Evolutionary conservation across 495 filamentous ascomycete species (phyloP).

Genomic region (Thozetella sp.): DNA sequence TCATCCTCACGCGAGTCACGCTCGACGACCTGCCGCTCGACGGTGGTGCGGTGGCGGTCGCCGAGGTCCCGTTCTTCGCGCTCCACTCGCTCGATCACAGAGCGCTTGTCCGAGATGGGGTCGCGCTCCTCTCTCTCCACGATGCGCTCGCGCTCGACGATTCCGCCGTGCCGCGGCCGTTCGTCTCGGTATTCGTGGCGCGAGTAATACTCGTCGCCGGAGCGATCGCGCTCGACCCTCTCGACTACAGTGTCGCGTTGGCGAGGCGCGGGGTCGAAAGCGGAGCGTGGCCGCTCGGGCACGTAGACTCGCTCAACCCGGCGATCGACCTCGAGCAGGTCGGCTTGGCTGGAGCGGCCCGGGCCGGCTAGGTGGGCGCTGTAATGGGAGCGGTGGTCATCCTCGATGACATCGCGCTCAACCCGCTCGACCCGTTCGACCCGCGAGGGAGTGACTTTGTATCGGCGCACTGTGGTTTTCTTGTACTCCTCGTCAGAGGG

Average conservation of each 20-base stretch:
- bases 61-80: constrained; percentile 35
- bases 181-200: constrained; percentile 25
- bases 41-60: constrained; percentile 22
- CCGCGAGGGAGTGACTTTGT: constrained; percentile 49
- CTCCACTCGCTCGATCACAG: constrained; percentile 32
- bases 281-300: constrained; percentile 47
- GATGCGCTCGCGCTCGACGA: constrained; percentile 32
- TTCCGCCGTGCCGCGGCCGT: constrained; percentile 26
- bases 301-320: constrained; percentile 40
- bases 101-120: not conserved
- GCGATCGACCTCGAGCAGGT: constrained; percentile 48
- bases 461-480: constrained; percentile 54
- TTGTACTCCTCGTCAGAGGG: constrained; percentile 50
- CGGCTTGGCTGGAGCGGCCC: constrained; percentile 31
- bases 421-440: constrained; percentile 33
- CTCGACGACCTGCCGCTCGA: constrained; percentile 27
- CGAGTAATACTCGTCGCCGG: constrained; percentile 42
- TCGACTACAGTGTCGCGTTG: constrained; percentile 35
- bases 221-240: constrained; percentile 37
- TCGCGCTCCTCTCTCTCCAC: constrained; percentile 45
- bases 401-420: constrained; percentile 50
- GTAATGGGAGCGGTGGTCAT: constrained; percentile 46
- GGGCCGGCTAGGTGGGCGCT: constrained; percentile 26
- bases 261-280: constrained; percentile 35
- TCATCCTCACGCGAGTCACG: constrained; percentile 25